phyloP scores from a whole-genome alignment of 148 eudicot genomes.

The Rheum nobile region DNA sequence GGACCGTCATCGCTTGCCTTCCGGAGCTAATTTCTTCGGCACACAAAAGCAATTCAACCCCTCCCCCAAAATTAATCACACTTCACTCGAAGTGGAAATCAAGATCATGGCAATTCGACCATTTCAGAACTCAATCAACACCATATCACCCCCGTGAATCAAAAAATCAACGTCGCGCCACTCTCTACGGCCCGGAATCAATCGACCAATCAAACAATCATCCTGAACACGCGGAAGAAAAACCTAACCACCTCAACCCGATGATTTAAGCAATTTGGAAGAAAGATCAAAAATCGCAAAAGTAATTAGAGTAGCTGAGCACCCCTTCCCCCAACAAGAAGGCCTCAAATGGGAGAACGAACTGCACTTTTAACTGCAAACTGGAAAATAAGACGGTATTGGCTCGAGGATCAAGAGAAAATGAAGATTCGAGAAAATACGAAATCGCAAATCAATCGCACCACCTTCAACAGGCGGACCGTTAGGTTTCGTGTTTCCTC shows the following conservation, averaged over 20 bases:
- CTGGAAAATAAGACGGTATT: neutral
- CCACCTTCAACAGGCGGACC: conserved; percentile 18
- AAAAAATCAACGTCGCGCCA: neutral
- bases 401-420: neutral
- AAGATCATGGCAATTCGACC: neutral
- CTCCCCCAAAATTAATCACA: neutral
- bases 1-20: conserved; percentile 37
- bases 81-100: conserved; percentile 4
- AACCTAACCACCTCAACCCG: neutral
- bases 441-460: neutral
- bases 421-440: neutral
- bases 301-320: neutral
- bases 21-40: conserved; percentile 36
- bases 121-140: neutral
- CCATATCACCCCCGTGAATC: neutral
- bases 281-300: neutral
- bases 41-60: neutral
- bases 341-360: neutral
- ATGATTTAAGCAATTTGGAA: neutral
- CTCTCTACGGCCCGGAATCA: neutral
- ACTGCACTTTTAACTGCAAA: neutral
- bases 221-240: neutral
- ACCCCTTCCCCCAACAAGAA: neutral
- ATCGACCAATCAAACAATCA: neutral
- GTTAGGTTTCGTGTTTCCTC: conserved; percentile 15